A percentile compares a stretch with the other conserved stretches of the same genome.
Evolutionary conservation across 2,329 filamentous ascomycete genomes (phyloP).

Genomic region (Colletotrichum graminicola): DNA sequence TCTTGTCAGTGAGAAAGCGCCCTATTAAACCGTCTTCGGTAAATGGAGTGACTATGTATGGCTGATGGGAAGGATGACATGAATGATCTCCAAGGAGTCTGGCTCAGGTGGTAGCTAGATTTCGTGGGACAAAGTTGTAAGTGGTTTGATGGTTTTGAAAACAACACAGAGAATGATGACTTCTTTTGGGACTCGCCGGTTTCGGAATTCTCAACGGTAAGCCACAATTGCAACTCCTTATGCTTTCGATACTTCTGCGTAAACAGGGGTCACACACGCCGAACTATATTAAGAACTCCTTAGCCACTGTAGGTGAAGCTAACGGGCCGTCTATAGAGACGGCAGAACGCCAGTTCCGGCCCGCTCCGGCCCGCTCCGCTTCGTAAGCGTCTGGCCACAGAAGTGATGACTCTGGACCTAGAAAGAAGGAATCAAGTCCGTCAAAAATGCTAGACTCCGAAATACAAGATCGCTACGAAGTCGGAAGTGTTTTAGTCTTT

Average conservation of each 20-base stretch:
- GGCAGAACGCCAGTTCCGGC: not conserved
- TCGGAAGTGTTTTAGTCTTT: too few relatives aligned
- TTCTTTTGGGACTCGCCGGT: not conserved
- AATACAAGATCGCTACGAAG: too few relatives aligned
- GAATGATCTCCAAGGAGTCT: not conserved
- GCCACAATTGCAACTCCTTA: not conserved
- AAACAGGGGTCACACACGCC: too few relatives aligned
- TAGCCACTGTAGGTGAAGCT: not conserved
- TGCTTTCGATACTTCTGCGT: too few relatives aligned
- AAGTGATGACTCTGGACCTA: too few relatives aligned
- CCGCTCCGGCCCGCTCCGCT: not conserved
- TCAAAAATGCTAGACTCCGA: too few relatives aligned
- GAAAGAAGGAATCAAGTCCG: not conserved
- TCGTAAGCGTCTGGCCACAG: not conserved
- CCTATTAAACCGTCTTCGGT: not conserved
- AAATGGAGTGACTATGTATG: not conserved
- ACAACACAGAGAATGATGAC: not conserved
- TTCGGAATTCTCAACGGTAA: not conserved
- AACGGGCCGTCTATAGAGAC: constrained; percentile 7
- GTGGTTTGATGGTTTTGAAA: not conserved
- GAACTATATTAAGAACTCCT: not conserved
- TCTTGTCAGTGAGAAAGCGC: too few relatives aligned
- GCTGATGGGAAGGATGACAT: not conserved
- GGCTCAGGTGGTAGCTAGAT: not conserved
- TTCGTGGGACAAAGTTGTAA: too few relatives aligned